These are phyloP conservation scores for Boletus rufocinnamomeus DNA, from an alignment of 768 basidiomycete species.

Conservation along the genomic window DNA sequence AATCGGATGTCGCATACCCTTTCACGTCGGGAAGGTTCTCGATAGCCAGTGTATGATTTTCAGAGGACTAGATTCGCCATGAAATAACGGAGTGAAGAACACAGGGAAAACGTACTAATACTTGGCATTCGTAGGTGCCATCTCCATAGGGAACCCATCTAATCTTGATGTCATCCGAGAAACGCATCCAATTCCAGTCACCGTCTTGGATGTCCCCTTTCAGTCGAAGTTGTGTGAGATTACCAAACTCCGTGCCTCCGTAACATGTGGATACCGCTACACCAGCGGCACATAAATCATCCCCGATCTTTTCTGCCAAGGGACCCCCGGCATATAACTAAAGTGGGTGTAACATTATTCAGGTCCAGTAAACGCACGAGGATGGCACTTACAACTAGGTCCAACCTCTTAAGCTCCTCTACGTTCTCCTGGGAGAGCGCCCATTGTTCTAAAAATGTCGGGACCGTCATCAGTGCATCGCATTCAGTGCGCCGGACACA, in stretches of 20 bases:
- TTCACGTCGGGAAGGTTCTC: slow-evolving; percentile 40
- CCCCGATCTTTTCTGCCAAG: slow-evolving; percentile 15
- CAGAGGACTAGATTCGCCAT: slow-evolving; percentile 3
- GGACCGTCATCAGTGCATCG: slow-evolving; percentile 16
- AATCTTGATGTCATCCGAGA: slow-evolving; percentile 20
- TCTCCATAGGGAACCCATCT: slow-evolving; percentile 37
- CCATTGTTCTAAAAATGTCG: slow-evolving; percentile 23
- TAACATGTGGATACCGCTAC: slow-evolving; percentile 16
- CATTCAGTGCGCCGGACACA: slow-evolving; percentile 10
- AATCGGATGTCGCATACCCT: slow-evolving; percentile 42
- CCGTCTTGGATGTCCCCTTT: slow-evolving; percentile 13
- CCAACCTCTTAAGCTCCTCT: slow-evolving; percentile 20
- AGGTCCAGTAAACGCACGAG: neutral
- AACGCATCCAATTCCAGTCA: slow-evolving; percentile 21
- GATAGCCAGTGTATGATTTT: slow-evolving; percentile 6
- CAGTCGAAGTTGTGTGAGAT: neutral
- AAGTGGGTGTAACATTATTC: neutral
- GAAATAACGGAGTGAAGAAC: neutral
- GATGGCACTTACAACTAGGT: slow-evolving; percentile 19
- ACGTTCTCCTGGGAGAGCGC: slow-evolving; percentile 13
- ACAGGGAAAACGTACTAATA: slow-evolving; percentile 31
- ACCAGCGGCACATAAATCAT: slow-evolving; percentile 20
- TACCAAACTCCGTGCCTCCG: slow-evolving; percentile 28
- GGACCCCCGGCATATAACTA: slow-evolving; percentile 19
- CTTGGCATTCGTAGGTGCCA: slow-evolving; percentile 37